Percentiles rank a stretch among this genome's conserved stretches.
Conservation (phyloP, 1,139 yeast species). For the Yamadazyma taylorii region DNA sequence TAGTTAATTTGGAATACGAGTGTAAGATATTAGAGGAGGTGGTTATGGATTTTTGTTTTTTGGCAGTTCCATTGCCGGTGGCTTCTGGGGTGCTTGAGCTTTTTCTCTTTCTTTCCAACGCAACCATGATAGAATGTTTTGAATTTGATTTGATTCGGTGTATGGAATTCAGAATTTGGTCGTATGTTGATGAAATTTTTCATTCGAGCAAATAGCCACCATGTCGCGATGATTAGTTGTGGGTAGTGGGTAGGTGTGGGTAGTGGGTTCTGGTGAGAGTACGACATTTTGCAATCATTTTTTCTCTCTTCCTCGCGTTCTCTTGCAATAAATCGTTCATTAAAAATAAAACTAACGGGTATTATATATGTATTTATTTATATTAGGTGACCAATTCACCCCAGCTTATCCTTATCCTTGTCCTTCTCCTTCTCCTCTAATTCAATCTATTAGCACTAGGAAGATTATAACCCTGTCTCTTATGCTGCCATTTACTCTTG, state of each 20-base stretch:
- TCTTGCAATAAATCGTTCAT: too few species aligned
- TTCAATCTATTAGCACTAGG: slow-evolving; percentile 39
- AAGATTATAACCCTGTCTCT: slow-evolving; percentile 38
- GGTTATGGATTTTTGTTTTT: slow-evolving; percentile 31
- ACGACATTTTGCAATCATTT: too few species aligned
- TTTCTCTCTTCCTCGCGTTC: too few species aligned
- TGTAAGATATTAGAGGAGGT: slow-evolving; percentile 48
- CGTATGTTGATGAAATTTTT: too few species aligned
- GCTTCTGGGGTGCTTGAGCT: slow-evolving; percentile 12
- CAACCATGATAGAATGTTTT: slow-evolving; percentile 37
- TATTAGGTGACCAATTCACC: too few species aligned
- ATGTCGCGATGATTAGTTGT: too few species aligned
- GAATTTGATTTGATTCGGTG: neutral
- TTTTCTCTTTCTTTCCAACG: slow-evolving; percentile 42
- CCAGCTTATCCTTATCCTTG: too few species aligned
- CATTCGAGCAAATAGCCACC: too few species aligned
- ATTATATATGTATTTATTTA: too few species aligned
- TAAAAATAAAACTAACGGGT: too few species aligned
- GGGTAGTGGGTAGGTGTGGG: neutral
- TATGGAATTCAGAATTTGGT: too few species aligned
- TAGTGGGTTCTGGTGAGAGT: slow-evolving; percentile 2
- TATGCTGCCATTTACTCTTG: slow-evolving; percentile 44
- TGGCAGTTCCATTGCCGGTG: slow-evolving; percentile 18
- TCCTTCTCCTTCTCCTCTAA: slow-evolving; percentile 10
- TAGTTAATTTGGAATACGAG: slow-evolving; percentile 49